Conservation (phyloP, 2,329 filamentous ascomycete genomes). For the Botrytis aclada region DNA sequence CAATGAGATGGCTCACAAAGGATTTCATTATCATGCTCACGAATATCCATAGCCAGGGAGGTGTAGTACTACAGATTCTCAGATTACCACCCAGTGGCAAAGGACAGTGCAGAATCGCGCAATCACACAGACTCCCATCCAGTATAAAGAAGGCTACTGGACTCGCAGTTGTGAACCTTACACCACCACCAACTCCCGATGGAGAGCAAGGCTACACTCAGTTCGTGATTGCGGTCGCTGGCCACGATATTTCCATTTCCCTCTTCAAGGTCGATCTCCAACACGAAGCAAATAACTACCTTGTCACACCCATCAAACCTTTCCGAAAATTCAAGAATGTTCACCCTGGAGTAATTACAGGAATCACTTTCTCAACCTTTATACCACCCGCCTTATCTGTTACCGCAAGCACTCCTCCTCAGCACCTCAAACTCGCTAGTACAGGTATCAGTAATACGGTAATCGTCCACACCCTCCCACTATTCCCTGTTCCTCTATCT, state of each 20-base stretch:
- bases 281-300: conserved; percentile 44
- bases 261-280: conserved; percentile 75
- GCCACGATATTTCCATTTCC: conserved; percentile 74
- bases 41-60: conserved; percentile 58
- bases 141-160: conserved; percentile 72
- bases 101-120: conserved; percentile 48
- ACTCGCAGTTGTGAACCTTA: conserved; percentile 71
- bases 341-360: conserved; percentile 58
- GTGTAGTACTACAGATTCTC: conserved; percentile 55
- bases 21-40: conserved; percentile 56
- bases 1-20: conserved; percentile 57
- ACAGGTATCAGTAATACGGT: conserved; percentile 38
- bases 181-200: conserved; percentile 48
- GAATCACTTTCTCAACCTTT: conserved; percentile 53
- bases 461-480: conserved; percentile 38
- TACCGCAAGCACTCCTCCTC: conserved; percentile 34
- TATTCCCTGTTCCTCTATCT: conserved; percentile 36
- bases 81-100: conserved; percentile 39
- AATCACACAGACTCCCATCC: conserved; percentile 58
- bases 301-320: conserved; percentile 52
- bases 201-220: conserved; percentile 63
- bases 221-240: conserved; percentile 75
- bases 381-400: conserved; percentile 31
- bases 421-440: conserved; percentile 37
- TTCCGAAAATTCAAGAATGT: conserved; percentile 53